phyloP scores from a whole-genome alignment of 768 basidiomycete genomes.

The Lenzites betulinus region DNA sequence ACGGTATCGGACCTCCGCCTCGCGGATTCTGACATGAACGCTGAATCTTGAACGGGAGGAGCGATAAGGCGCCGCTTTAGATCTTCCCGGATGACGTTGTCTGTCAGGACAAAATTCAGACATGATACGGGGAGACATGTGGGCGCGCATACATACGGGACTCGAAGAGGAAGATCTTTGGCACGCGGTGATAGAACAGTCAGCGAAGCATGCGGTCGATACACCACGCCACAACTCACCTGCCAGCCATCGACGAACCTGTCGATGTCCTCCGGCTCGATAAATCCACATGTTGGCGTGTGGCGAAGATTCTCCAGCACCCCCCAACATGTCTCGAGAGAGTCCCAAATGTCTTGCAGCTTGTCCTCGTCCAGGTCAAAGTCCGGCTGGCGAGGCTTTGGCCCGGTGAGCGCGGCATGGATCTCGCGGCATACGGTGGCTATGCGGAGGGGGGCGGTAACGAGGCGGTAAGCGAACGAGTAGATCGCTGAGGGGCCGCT shows the following conservation, averaged over 20 bases:
- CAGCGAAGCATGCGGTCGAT: conserved; percentile 4
- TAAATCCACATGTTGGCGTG: conserved; percentile 38
- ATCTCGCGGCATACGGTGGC: conserved; percentile 77
- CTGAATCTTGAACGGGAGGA: conserved; percentile 23
- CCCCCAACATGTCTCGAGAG: conserved; percentile 80
- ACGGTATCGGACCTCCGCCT: conserved; percentile 33
- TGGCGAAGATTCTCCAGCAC: conserved; percentile 72
- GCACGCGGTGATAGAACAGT: conserved; percentile 5
- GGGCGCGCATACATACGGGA: conserved; percentile 58
- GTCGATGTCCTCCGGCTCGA: conserved; percentile 55
- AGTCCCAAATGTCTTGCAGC: conserved; percentile 82
- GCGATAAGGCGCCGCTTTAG: conserved; percentile 61
- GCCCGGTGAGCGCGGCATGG: conserved; percentile 77
- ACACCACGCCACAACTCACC: conserved; percentile 44
- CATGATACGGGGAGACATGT: background rate
- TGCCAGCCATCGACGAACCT: conserved; percentile 86
- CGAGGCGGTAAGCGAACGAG: conserved; percentile 56
- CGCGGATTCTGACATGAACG: conserved; percentile 19
- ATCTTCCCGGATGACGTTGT: conserved; percentile 85
- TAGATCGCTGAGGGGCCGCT: conserved; percentile 43
- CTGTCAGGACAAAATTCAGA: conserved; percentile 37
- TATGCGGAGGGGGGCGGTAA: conserved; percentile 73
- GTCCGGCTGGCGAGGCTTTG: conserved; percentile 64
- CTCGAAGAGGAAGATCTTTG: conserved; percentile 86
- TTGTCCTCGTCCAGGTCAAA: conserved; percentile 55